Percentiles rank a stretch among this genome's conserved stretches.
These are phyloP conservation scores for Chondrus crispus DNA, from an alignment of 23 red algal species.

Conservation along the genomic window DNA sequence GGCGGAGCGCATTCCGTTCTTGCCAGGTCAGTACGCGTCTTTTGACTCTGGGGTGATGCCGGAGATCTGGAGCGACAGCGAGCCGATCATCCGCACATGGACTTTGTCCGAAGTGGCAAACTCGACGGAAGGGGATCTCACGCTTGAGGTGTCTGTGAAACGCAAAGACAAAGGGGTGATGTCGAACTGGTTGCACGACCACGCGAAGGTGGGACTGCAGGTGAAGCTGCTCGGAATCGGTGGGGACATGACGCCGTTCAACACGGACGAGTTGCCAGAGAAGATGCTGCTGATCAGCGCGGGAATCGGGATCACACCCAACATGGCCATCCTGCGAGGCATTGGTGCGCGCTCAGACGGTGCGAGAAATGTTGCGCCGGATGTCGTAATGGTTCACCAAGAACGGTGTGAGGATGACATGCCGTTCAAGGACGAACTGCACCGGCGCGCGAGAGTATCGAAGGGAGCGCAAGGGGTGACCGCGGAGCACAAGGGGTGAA, in stretches of 20 bases:
- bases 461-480: too few relatives aligned
- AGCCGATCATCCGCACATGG: conserved; percentile 62
- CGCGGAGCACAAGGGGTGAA: too few relatives aligned
- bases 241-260: conserved; percentile 62
- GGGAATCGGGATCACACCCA: conserved; percentile 73
- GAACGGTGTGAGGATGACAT: conserved; percentile 6
- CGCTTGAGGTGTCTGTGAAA: conserved; percentile 74
- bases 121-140: conserved; percentile 58
- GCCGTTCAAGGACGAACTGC: conserved; percentile 51
- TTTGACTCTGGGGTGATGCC: conserved; percentile 39
- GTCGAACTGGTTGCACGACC: conserved; percentile 58
- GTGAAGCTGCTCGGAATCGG: conserved; percentile 50
- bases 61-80: not conserved
- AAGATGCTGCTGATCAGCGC: conserved; percentile 54
- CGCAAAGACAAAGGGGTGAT: conserved; percentile 33
- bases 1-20: conserved; percentile 35
- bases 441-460: conserved; percentile 45
- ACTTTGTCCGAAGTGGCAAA: conserved; percentile 65
- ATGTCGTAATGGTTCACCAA: conserved; percentile 44
- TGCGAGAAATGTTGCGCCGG: not conserved
- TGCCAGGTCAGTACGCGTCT: conserved; percentile 76
- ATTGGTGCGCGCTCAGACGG: conserved; percentile 7
- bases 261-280: not conserved
- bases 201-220: conserved; percentile 20
- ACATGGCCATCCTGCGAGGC: conserved; percentile 70